These are phyloP conservation scores for Copromyces sp. DNA, from an alignment of 495 filamentous ascomycete species.

Conservation along the genomic window DNA sequence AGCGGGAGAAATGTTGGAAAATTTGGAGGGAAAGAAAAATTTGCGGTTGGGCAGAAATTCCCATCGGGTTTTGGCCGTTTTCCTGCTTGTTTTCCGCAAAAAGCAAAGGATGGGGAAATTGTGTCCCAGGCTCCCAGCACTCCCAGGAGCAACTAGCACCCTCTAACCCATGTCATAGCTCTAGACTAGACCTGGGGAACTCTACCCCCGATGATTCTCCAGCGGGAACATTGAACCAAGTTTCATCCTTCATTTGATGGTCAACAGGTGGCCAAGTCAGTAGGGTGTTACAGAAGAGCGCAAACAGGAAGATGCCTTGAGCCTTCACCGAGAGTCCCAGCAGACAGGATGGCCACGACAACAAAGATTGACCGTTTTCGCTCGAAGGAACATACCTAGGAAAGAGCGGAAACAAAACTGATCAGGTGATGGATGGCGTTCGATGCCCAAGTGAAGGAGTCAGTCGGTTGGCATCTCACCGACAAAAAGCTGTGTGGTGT, in stretches of 20 bases:
- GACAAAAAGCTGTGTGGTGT: neutral
- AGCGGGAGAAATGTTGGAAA: neutral
- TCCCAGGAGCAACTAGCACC: neutral
- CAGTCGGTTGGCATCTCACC: neutral
- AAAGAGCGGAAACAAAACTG: neutral
- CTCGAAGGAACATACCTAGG: neutral
- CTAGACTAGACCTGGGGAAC: neutral
- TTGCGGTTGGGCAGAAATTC: neutral
- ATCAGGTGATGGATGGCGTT: neutral
- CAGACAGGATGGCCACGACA: neutral
- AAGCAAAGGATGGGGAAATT: neutral
- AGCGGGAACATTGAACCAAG: neutral
- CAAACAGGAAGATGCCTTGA: neutral
- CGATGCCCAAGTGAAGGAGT: neutral
- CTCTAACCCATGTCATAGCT: neutral
- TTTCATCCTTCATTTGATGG: neutral
- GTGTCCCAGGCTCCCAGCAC: neutral
- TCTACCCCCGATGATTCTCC: neutral
- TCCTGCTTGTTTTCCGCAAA: neutral
- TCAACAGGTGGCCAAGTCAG: neutral
- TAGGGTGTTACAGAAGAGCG: neutral
- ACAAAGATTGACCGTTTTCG: neutral
- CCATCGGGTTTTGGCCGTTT: neutral
- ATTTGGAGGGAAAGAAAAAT: neutral
- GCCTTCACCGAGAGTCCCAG: neutral